Percentiles rank a stretch among this genome's conserved stretches.
phyloP scores from a whole-genome alignment of 257 asterid genomes.

The Solanum tarijense region DNA sequence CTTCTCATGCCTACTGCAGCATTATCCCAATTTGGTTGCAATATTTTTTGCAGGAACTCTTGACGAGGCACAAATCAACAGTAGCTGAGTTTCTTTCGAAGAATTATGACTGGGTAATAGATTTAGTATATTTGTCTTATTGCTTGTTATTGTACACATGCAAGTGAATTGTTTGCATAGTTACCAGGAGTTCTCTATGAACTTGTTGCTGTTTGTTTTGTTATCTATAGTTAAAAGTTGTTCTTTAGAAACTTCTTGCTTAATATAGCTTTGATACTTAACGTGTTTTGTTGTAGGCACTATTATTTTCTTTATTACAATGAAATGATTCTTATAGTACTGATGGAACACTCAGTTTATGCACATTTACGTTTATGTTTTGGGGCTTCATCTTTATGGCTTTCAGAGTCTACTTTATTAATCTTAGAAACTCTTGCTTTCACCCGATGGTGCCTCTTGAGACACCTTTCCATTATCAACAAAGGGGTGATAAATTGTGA shows the following conservation, averaged over 20 bases:
- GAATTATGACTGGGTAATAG: slow-evolving; percentile 14
- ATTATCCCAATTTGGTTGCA: not conserved
- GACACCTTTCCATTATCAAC: not conserved
- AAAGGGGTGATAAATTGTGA: not conserved
- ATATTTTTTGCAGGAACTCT: slow-evolving; percentile 1
- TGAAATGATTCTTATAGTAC: not conserved
- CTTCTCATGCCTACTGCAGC: not conserved
- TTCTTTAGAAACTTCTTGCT: not conserved
- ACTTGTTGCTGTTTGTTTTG: not conserved
- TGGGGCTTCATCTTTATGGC: not conserved
- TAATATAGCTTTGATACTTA: not conserved
- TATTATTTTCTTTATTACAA: not conserved
- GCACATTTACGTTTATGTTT: not conserved
- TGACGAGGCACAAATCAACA: slow-evolving; percentile 17
- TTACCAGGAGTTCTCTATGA: not conserved
- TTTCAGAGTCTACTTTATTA: not conserved
- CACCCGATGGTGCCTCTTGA: not conserved
- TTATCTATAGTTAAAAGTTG: not conserved
- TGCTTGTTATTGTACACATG: not conserved
- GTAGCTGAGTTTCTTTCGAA: slow-evolving; percentile 14
- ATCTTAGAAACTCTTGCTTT: not conserved
- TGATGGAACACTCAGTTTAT: not conserved
- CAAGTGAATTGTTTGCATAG: not conserved
- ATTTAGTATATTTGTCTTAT: not conserved
- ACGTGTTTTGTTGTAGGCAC: not conserved